These are phyloP conservation scores for Mesembryanthemum crystallinum DNA, from an alignment of 148 eudicot species.

Conservation along the genomic window DNA sequence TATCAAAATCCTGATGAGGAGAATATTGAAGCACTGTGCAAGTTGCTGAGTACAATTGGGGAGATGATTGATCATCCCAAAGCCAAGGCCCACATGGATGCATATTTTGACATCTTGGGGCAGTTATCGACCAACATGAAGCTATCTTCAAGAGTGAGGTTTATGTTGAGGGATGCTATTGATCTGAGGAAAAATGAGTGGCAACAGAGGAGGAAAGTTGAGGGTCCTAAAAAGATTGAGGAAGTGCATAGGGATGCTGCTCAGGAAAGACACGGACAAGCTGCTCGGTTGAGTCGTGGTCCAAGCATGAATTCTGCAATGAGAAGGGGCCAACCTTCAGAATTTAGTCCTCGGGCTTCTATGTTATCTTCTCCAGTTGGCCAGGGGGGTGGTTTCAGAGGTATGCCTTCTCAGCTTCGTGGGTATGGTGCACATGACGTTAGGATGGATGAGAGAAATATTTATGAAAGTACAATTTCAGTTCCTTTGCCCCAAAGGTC, in stretches of 20 bases:
- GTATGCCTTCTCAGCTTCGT: conserved; percentile 56
- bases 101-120: conserved; percentile 59
- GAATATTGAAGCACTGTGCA: conserved; percentile 86
- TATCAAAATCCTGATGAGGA: conserved; percentile 80
- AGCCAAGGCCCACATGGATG: conserved; percentile 87
- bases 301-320: conserved; percentile 51
- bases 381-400: conserved; percentile 60
- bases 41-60: conserved; percentile 92
- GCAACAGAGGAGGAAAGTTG: conserved; percentile 91
- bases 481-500: conserved; percentile 69
- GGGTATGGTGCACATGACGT: conserved; percentile 65
- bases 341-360: conserved; percentile 66
- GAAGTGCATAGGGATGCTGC: conserved; percentile 97
- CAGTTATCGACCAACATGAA: conserved; percentile 71
- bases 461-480: conserved; percentile 52
- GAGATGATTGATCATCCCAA: conserved; percentile 82
- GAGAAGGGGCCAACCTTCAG: conserved; percentile 69
- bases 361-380: conserved; percentile 53
- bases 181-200: conserved; percentile 85
- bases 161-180: conserved; percentile 87
- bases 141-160: conserved; percentile 75
- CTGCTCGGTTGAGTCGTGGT: conserved; percentile 56
- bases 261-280: conserved; percentile 80
- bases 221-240: conserved; percentile 95
- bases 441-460: conserved; percentile 56